phyloP scores from a whole-genome alignment of 495 filamentous ascomycete species.

The Lophium mytilinum region DNA sequence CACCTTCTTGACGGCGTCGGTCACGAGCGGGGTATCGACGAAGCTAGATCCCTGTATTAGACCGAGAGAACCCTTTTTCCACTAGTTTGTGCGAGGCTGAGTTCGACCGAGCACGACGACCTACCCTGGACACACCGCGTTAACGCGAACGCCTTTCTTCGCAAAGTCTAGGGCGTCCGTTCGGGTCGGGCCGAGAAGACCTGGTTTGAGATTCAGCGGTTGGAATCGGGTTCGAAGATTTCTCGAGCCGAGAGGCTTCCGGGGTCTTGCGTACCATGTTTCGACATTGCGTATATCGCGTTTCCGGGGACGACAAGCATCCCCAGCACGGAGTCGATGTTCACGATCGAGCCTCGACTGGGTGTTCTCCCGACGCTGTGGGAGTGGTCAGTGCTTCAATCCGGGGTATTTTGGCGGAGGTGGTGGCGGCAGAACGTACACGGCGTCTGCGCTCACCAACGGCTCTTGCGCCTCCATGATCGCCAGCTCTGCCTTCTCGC shows the following conservation, averaged over 20 bases:
- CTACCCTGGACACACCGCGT: conserved; percentile 41
- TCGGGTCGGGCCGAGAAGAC: not conserved
- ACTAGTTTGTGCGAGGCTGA: conserved; percentile 1
- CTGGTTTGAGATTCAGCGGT: not conserved
- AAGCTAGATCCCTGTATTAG: not conserved
- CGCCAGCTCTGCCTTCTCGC: conserved; percentile 38
- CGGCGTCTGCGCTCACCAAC: not conserved
- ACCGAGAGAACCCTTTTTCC: conserved; percentile 11
- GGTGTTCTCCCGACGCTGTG: not conserved
- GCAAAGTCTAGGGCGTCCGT: conserved; percentile 38
- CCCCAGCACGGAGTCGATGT: conserved; percentile 23
- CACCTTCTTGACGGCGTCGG: not conserved
- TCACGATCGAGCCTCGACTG: conserved; percentile 21
- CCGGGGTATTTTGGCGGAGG: no score
- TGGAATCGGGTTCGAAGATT: not conserved
- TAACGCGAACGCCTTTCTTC: conserved; percentile 39
- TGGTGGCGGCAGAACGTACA: not conserved
- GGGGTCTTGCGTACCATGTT: conserved; percentile 36
- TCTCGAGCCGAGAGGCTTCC: not conserved
- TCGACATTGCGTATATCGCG: conserved; percentile 33
- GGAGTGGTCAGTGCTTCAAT: not conserved
- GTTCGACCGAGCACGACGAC: conserved; percentile 27
- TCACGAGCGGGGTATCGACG: not conserved
- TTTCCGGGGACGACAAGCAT: conserved; percentile 21
- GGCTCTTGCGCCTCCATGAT: conserved; percentile 42